Base-by-base conservation (phyloP, 1,284 basidiomycete species). In the Ceratobasidium sp. region DNA sequence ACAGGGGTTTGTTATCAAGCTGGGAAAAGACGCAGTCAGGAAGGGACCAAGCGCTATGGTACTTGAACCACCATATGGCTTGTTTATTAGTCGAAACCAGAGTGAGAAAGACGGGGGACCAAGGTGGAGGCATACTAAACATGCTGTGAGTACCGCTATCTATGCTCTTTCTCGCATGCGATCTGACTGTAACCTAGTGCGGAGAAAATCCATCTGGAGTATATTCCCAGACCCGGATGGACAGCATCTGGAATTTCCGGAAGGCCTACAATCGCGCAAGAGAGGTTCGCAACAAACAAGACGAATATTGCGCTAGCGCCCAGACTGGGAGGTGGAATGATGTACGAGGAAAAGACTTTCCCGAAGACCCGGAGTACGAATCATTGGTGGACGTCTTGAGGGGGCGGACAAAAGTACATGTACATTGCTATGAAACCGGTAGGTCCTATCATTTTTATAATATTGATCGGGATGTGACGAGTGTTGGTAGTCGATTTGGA, bases 311-410 rank as follows among this genome's bases (percentile, higher is more conserved):
- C 73, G 74, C 74, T 29, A 84, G 83, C 70, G 87, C 83, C 0
- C 74, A 84, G 49, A 75, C 79, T 5, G 85, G 85, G 2, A 74
- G 86, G 69, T 93, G 89, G 87, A n/a, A 83, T 27, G 81, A 77
- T 6, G 79, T 87, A 23, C 84, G 82, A 0, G 77, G 82, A 21
- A 76, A 78, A 49, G 23, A 21, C 93, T 91, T 77, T 93, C 94
- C 60, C 0, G 86, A 92, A 58, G 84, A 86, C 46, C 79, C 94
- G 49, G 83, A 92, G 75, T 91, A 89, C 85, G 94, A 96, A 75
- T 87, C 87, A 11, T 80, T 96, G 8, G 90, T 95, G 4, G 94
- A 95, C 72, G 90, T 95, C 5, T 81, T 97, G 25, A 82, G 95
- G 53, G 91, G 90, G 5, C 82, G 82, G 69, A 89, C 91, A 71